Evolutionary conservation across 2,329 filamentous ascomycete genomes (phyloP), one percentile per base, ranked within the genome.

Genomic region (Fusarium agapanthi): DNA sequence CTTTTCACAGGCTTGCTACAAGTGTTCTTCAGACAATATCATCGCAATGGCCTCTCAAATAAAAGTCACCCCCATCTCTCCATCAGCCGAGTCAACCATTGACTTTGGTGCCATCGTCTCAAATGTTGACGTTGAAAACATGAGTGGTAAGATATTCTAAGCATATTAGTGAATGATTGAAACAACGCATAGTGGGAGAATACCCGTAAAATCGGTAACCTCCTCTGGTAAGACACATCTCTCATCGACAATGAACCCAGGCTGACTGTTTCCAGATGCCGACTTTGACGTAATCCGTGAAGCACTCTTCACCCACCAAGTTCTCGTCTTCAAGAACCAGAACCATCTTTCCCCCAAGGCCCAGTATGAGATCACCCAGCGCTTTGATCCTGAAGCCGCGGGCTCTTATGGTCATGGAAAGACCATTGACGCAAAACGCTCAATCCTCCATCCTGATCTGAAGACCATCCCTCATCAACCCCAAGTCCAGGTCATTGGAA

Each of bases 391-490:
- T 0, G 77, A 84, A 6, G 88, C 88, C 11, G 86, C 87, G 3
- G 86, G 86, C 20, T 87, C 86, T 20, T 95, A 95, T 80, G 93
- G 93, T 22, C 93, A 95, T 79, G 93, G 92, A 78, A 93, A 92
- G 81, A 93, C 91, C 0, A 84, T 93, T 53, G 92, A 94, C 75
- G 83, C 84, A 32, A 87, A 87, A 79, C 87, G 86, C 55, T 88
- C 85, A 61, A 90, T 95, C 75, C 86, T 95, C 24, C 92, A 95
- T 78, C 93, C 93, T 0, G 93, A 95, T 75, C 86, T 95, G 24
- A 94, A 95, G 83, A 95, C 93, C 1, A 89, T 95, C 45, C 92
- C 93, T 0, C 90, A 93, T 75, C 93, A 95, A 79, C 92, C 93
- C 0, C 92, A 95, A 70, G 81, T 82, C 3, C 93, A 95, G 77